Evolutionary conservation across 371 early-diverging fungal species (phyloP).

Genomic region (Lichtheimia corymbifera): DNA sequence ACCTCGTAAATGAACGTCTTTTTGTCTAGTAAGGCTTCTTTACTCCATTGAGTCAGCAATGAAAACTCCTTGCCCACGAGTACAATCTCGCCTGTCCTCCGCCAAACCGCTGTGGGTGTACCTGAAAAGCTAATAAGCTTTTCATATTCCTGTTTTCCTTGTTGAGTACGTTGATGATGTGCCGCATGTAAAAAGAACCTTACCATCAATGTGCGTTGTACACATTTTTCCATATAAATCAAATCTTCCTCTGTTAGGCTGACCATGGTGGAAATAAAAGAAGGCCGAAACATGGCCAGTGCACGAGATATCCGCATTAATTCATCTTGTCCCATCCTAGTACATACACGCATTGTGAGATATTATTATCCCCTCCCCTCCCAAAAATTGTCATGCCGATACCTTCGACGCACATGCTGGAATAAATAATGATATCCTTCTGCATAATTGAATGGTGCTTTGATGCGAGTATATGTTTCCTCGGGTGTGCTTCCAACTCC

Average conservation of each 20-base stretch:
- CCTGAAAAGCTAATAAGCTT: slow-evolving; percentile 87
- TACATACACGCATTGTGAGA: not conserved
- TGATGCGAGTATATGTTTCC: slow-evolving; percentile 20
- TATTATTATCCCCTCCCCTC: too few relatives aligned
- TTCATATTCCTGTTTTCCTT: slow-evolving; percentile 73
- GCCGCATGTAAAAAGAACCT: not conserved
- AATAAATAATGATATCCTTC: slow-evolving; percentile 88
- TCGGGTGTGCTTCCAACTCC: slow-evolving; percentile 22
- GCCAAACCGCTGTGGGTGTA: slow-evolving; percentile 95
- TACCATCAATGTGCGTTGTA: slow-evolving; percentile 83
- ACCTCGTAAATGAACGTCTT: slow-evolving; percentile 82
- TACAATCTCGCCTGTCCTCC: slow-evolving; percentile 89
- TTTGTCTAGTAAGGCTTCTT: slow-evolving; percentile 71
- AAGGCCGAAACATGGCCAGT: slow-evolving; percentile 88
- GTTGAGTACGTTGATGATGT: too few relatives aligned
- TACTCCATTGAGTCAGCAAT: slow-evolving; percentile 84
- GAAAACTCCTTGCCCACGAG: slow-evolving; percentile 92
- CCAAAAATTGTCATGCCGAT: slow-evolving; percentile 10
- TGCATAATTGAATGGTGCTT: slow-evolving; percentile 80
- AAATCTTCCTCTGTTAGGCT: slow-evolving; percentile 90
- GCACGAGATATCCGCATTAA: slow-evolving; percentile 88
- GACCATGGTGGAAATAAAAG: slow-evolving; percentile 89
- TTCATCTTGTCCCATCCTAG: slow-evolving; percentile 84
- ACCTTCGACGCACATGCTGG: slow-evolving; percentile 74
- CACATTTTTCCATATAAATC: slow-evolving; percentile 91